Percentiles rank a stretch among this genome's conserved stretches.
These are phyloP conservation scores for Senecio squalidus DNA, from an alignment of 140 eudicot species.

Conservation along the genomic window DNA sequence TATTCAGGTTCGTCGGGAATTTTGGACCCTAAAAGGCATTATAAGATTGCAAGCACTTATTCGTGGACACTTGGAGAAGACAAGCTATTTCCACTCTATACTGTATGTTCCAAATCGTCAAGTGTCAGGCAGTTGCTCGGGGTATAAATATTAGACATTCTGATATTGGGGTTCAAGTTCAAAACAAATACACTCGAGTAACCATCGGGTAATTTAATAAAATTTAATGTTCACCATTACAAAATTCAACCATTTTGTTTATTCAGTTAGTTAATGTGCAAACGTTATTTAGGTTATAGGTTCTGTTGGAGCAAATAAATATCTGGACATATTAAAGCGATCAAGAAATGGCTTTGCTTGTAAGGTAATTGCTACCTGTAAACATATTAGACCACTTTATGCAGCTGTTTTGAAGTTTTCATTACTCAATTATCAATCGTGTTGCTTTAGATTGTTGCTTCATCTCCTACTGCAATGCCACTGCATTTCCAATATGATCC, in stretches of 20 bases:
- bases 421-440: neutral
- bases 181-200: slow-evolving; percentile 9
- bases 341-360: slow-evolving; percentile 34
- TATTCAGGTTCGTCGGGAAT: slow-evolving; percentile 49
- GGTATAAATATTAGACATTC: slow-evolving; percentile 44
- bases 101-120: slow-evolving; percentile 50
- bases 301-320: slow-evolving; percentile 12
- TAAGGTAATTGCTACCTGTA: slow-evolving; percentile 27
- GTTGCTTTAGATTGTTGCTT: slow-evolving; percentile 35
- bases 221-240: neutral
- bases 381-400: neutral
- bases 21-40: slow-evolving; percentile 39
- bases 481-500: slow-evolving; percentile 41
- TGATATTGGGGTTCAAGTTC: slow-evolving; percentile 29
- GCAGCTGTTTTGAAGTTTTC: neutral
- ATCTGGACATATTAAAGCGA: slow-evolving; percentile 12
- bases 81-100: slow-evolving; percentile 59
- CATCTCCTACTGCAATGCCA: slow-evolving; percentile 32
- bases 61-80: slow-evolving; percentile 66
- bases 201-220: neutral
- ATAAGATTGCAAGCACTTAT: slow-evolving; percentile 54
- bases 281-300: neutral
- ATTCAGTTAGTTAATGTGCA: neutral
- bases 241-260: neutral
- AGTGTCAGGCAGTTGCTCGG: slow-evolving; percentile 55